phyloP scores from a whole-genome alignment of 2,329 filamentous ascomycete species.

The Pyrenophora graminea region DNA sequence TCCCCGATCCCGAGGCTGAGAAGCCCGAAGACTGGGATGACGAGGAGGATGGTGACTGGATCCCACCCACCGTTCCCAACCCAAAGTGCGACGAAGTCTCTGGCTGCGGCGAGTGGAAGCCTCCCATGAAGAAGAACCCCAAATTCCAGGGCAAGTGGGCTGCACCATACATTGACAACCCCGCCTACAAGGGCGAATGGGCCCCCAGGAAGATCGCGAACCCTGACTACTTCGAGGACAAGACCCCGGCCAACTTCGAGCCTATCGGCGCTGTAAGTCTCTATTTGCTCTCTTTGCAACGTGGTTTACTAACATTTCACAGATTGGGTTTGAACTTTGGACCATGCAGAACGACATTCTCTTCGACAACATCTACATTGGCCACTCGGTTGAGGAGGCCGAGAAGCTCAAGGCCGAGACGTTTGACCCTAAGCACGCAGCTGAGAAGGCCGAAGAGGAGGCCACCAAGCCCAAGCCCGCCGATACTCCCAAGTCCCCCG shows the following conservation, averaged over 20 bases:
- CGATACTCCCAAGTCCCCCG: slow-evolving; percentile 69
- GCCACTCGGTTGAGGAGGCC: slow-evolving; percentile 92
- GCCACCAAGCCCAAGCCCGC: slow-evolving; percentile 76
- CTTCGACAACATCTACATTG: slow-evolving; percentile 99
- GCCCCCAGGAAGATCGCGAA: slow-evolving; percentile 94
- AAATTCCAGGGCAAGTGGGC: slow-evolving; percentile 99
- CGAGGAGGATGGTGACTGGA: slow-evolving; percentile 98
- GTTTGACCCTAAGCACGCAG: slow-evolving; percentile 82
- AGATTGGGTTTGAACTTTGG: slow-evolving; percentile 99
- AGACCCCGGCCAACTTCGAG: slow-evolving; percentile 94
- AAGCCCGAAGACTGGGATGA: slow-evolving; percentile 99
- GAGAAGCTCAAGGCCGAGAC: slow-evolving; percentile 86
- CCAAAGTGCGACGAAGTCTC: slow-evolving; percentile 92
- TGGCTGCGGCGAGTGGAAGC: slow-evolving; percentile 91
- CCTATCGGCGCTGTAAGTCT: slow-evolving; percentile 90
- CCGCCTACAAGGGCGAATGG: slow-evolving; percentile 96
- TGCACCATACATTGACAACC: slow-evolving; percentile 92
- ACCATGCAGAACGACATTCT: slow-evolving; percentile 99
- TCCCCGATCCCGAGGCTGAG: slow-evolving; percentile 90
- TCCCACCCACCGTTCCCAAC: slow-evolving; percentile 87
- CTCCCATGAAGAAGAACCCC: slow-evolving; percentile 92
- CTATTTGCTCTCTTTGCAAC: not conserved
- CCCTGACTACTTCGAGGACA: slow-evolving; percentile 96
- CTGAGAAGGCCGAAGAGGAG: slow-evolving; percentile 80
- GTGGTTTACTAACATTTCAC: slow-evolving; percentile 19